A percentile compares a stretch with the other conserved stretches of the same genome.
Evolutionary conservation across 257 asterid genomes (phyloP).

Genomic region (Asclepias syriaca): DNA sequence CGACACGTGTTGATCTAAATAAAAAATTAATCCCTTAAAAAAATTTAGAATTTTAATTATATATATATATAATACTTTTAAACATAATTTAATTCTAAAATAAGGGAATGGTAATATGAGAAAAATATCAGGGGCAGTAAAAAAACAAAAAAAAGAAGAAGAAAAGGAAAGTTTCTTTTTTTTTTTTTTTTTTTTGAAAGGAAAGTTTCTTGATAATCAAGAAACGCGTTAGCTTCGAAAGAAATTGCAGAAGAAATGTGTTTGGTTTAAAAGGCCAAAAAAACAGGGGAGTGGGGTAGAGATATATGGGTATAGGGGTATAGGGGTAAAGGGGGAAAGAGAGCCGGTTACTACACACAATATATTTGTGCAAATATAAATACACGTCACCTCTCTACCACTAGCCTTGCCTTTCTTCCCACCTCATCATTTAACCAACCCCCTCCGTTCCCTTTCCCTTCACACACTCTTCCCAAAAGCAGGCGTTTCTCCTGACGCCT

Average conservation of each 20-base stretch:
- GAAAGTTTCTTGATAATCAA: constrained; percentile 9
- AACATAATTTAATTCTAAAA: no score
- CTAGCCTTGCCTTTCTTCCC: neutral
- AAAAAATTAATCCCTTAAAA: no score
- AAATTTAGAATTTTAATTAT: no score
- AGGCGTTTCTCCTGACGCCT: neutral
- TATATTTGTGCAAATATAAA: neutral
- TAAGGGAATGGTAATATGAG: no score
- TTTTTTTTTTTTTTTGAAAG: no score
- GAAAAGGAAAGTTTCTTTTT: constrained; percentile 5
- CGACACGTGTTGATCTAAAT: no score
- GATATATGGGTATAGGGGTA: neutral
- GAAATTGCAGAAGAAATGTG: constrained; percentile 1
- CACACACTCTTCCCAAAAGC: neutral
- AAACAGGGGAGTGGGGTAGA: neutral
- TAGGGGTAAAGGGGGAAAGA: neutral
- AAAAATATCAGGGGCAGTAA: no score
- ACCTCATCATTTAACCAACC: neutral
- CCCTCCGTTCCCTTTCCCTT: neutral
- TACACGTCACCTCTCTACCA: neutral
- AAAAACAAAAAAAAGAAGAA: neutral
- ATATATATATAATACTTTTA: no score
- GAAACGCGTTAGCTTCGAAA: constrained; percentile 19
- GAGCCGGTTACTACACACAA: constrained; percentile 12
- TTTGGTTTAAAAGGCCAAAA: no score